Evolutionary conservation across 345 rosid species (phyloP).

Genomic region (Barbarea vulgaris): DNA sequence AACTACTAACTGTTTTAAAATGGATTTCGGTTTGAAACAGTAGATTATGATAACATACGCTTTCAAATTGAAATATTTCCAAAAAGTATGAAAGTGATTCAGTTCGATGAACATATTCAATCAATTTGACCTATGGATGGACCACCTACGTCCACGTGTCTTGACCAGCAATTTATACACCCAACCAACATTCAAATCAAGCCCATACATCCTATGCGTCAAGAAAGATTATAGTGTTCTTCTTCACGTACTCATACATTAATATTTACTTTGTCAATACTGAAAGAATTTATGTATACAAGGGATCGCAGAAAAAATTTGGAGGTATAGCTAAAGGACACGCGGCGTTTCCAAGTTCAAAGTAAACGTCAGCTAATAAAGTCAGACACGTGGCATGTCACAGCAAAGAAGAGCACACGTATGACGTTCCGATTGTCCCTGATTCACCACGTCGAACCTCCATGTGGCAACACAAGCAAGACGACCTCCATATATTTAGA

Average conservation of each 20-base stretch:
- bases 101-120: background rate
- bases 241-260: background rate
- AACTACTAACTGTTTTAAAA: background rate
- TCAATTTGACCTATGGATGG: background rate
- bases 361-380: conserved; percentile 23
- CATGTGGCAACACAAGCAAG: conserved; percentile 19
- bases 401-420: conserved; percentile 33
- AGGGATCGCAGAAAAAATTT: background rate
- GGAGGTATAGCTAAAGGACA: conserved; percentile 19
- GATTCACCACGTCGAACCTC: conserved; percentile 26
- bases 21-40: too few relatives aligned
- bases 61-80: background rate
- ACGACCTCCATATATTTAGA: background rate
- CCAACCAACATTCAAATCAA: background rate
- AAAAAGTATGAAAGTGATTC: background rate
- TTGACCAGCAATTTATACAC: background rate
- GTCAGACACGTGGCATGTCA: conserved; percentile 24
- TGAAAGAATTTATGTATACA: background rate
- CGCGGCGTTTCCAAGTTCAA: conserved; percentile 24
- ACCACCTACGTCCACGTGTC: background rate
- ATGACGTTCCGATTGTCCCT: conserved; percentile 38
- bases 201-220: background rate
- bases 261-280: background rate
- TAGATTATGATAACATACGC: background rate
- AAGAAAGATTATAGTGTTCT: background rate